Conservation (phyloP, 2,329 filamentous ascomycete species). For the Ophiostoma sp. region DNA sequence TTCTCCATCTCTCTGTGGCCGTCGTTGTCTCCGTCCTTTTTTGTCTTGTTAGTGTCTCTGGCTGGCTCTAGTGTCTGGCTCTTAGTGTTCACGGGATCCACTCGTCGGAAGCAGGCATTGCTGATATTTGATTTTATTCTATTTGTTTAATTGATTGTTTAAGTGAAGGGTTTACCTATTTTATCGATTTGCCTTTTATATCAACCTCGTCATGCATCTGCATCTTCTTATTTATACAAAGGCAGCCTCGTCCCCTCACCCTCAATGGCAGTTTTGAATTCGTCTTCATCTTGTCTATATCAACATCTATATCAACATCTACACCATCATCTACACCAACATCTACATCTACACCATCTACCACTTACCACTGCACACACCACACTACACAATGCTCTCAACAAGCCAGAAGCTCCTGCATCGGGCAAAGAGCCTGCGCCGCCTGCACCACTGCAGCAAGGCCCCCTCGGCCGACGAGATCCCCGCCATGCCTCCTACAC, state of each 20-base stretch:
- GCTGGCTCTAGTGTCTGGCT: neutral
- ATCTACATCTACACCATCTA: neutral
- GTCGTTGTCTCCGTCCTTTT: neutral
- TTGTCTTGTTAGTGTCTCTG: neutral
- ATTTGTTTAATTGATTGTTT: neutral
- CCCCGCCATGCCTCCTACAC: conserved; percentile 16
- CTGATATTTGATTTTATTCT: neutral
- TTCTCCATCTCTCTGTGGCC: neutral
- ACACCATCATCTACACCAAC: neutral
- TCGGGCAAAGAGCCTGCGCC: conserved; percentile 24
- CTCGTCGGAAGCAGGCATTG: neutral
- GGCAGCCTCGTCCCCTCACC: conserved; percentile 18
- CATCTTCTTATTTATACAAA: conserved; percentile 20
- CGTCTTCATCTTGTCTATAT: too few relatives aligned
- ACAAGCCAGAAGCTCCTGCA: conserved; percentile 24
- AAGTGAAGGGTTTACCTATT: neutral
- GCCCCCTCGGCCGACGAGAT: conserved; percentile 14
- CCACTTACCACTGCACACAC: neutral
- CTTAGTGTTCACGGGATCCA: neutral
- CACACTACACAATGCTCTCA: conserved; percentile 18
- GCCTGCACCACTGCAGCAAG: conserved; percentile 18
- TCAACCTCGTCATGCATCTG: neutral
- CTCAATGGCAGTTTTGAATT: neutral
- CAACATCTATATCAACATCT: neutral
- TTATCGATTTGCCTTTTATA: neutral